Percentiles rank a stretch among this genome's conserved stretches.
Conservation (phyloP, 75 land plant species). For the Cryptomeria japonica region DNA sequence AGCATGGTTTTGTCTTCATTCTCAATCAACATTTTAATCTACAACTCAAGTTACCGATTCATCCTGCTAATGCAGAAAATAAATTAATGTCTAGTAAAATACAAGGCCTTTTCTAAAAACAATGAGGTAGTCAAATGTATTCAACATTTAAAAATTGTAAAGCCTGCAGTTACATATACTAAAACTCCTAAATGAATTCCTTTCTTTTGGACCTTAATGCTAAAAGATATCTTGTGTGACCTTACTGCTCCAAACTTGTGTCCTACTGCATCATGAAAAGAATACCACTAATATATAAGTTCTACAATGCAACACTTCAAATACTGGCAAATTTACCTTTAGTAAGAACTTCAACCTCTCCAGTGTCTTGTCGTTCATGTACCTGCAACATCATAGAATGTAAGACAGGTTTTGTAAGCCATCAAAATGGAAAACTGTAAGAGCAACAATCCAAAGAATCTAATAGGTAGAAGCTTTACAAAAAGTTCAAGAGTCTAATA, state of each 20-base stretch:
- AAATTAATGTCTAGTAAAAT: background rate
- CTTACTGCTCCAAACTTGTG: background rate
- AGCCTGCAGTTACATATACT: background rate
- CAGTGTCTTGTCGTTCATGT: constrained; percentile 80
- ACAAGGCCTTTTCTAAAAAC: background rate
- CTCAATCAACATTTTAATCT: background rate
- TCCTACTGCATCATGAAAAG: background rate
- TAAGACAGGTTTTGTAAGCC: background rate
- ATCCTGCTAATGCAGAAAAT: background rate
- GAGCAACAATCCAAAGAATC: background rate
- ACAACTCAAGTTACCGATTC: background rate
- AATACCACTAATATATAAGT: background rate
- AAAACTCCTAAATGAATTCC: background rate
- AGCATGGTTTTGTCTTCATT: background rate
- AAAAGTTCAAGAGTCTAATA: background rate
- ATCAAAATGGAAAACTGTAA: background rate
- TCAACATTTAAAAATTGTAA: background rate
- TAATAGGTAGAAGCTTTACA: background rate
- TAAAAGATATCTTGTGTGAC: background rate
- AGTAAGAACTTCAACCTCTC: constrained; percentile 90
- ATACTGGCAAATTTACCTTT: constrained; percentile 57
- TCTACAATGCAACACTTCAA: background rate
- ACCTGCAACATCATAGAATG: constrained; percentile 47
- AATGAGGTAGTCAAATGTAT: background rate
- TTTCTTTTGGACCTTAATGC: background rate